Evolutionary conservation across 2,329 filamentous ascomycete species (phyloP), one percentile per base, ranked within the genome.

Genomic region (Colletotrichum magnum): DNA sequence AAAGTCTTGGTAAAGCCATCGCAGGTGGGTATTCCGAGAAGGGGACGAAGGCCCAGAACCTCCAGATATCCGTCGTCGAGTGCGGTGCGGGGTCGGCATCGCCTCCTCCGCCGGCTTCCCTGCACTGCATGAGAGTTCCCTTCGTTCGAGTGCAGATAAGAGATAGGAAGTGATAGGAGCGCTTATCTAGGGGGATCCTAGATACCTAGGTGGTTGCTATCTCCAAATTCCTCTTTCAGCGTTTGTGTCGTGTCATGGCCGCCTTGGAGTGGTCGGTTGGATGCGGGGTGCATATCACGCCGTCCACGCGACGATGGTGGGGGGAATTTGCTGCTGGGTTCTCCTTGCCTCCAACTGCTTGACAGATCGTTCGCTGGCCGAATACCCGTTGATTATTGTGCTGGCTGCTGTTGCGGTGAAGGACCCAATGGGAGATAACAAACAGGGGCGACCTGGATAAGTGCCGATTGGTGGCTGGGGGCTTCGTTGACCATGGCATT

Each of bases 201-300:
- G 56, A 50, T 24, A 13, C 4, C 21, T 24, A 4, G 21, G 21
- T 24, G 21, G 4, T 7, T 9, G 12, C 21, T 59, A 66, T 69
- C 56, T 69, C 18, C 43, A 57, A 45, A 45, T 59, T 26, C 66
- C 56, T n/a, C 21, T 50, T 69, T n/a, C 18, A 52, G 56, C 47
- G 41, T 48, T 43, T 6, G 24, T 56, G 51, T 56, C 24, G 24
- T 56, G 47, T 57, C 45, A 68, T 57, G 18, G 36, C 32, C 12
- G 43, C 10, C 5, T 45, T 51, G n/a, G 54, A 24, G 43, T 18
- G 43, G 56, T 62, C 39, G 59, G 36, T 47, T 18, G 47, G 50
- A 62, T 69, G 61, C 61, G 66, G 66, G 56, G 61, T 69, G 43
- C 56, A 69, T 51, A 24, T 54, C 39, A 32, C 10, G 47, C 59